phyloP scores from a whole-genome alignment of 2,329 filamentous ascomycete species.

The Sporothrix humicola region DNA sequence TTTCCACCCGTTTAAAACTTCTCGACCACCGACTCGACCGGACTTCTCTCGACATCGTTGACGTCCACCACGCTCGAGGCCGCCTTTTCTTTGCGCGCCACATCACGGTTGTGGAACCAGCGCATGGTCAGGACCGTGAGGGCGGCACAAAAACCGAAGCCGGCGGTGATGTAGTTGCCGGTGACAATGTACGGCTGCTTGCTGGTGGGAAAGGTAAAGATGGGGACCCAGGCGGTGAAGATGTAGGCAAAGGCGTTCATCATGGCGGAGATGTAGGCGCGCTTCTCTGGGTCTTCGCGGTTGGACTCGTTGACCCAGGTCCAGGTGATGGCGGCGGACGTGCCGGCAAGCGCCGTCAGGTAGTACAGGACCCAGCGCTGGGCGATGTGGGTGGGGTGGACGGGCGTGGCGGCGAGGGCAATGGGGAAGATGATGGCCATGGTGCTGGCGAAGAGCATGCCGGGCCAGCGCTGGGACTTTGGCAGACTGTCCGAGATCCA shows the following conservation, averaged over 20 bases:
- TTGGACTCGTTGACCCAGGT: constrained; percentile 42
- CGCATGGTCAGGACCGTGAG: constrained; percentile 39
- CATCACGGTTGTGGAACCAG: constrained; percentile 39
- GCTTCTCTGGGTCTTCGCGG: constrained; percentile 41
- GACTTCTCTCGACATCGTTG: constrained; percentile 6
- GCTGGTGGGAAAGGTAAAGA: constrained; percentile 44
- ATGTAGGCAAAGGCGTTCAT: constrained; percentile 44
- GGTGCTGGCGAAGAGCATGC: constrained; percentile 40
- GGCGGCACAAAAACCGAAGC: constrained; percentile 38
- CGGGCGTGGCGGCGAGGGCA: constrained; percentile 40
- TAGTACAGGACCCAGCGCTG: constrained; percentile 41
- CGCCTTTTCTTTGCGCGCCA: constrained; percentile 19
- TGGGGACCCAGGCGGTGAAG: constrained; percentile 43
- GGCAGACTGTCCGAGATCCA: constrained; percentile 42
- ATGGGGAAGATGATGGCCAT: constrained; percentile 41
- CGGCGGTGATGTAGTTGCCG: constrained; percentile 43
- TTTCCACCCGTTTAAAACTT: neutral
- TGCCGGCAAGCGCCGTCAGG: constrained; percentile 38
- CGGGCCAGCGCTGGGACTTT: constrained; percentile 40
- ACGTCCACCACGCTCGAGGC: neutral
- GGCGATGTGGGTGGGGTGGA: constrained; percentile 39
- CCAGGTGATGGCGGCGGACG: constrained; percentile 41
- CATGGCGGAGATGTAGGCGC: constrained; percentile 42
- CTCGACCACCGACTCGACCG: neutral
- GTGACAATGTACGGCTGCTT: constrained; percentile 43